phyloP scores from a whole-genome alignment of 2,329 filamentous ascomycete genomes.

The Thielaviopsis euricoi region DNA sequence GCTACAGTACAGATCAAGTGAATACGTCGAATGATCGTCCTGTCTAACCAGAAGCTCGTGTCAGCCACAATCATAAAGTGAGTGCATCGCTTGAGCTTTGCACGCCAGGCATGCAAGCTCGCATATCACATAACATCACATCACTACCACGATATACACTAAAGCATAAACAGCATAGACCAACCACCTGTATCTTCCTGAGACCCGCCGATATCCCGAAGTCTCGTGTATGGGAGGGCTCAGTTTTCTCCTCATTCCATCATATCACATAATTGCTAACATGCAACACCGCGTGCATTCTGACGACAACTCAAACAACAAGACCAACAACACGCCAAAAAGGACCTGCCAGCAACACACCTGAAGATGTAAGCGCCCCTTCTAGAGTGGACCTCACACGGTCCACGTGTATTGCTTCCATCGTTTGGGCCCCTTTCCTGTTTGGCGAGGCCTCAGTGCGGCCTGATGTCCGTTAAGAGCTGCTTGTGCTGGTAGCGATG shows the following conservation, averaged over 20 bases:
- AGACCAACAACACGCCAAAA: not conserved
- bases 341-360: not conserved
- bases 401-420: not conserved
- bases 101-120: not conserved
- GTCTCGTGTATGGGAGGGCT: too few relatives aligned
- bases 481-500: not conserved
- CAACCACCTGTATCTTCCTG: not conserved
- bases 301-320: too few relatives aligned
- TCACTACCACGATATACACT: too few relatives aligned
- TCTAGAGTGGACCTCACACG: not conserved
- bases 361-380: not conserved
- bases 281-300: too few relatives aligned
- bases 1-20: too few relatives aligned
- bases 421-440: not conserved
- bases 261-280: not conserved
- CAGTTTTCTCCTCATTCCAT: not conserved
- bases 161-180: too few relatives aligned
- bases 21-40: too few relatives aligned
- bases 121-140: too few relatives aligned
- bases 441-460: not conserved
- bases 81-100: not conserved
- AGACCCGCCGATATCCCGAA: too few relatives aligned
- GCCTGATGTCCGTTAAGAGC: not conserved
- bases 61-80: not conserved
- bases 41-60: too few relatives aligned